These are phyloP conservation scores for Symbiodinium pilosum DNA, from an alignment of 73 alveolate genomes.

Conservation along the genomic window DNA sequence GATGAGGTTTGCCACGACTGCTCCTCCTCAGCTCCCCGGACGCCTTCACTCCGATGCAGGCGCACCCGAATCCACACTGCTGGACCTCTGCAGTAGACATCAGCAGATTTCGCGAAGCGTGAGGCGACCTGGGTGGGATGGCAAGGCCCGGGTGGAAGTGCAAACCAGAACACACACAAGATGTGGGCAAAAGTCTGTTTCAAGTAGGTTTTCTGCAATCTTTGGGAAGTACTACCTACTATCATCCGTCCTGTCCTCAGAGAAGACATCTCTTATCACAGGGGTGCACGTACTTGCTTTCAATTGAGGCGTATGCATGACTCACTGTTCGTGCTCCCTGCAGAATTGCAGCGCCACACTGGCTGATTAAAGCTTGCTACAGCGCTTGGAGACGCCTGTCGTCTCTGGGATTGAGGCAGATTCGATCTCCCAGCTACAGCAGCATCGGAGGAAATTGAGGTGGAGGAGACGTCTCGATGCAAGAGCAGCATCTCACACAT, in stretches of 20 bases:
- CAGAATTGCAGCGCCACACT: conserved; percentile 48
- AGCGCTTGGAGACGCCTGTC: background rate
- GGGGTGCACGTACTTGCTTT: background rate
- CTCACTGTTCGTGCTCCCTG: conserved; percentile 54
- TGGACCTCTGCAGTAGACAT: too few species aligned
- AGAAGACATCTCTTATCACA: background rate
- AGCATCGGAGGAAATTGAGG: background rate
- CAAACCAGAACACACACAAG: background rate
- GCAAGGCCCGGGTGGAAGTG: conserved; percentile 1
- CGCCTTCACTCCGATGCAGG: conserved; percentile 5
- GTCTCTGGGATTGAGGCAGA: too few species aligned
- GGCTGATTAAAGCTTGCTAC: background rate
- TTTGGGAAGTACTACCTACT: background rate
- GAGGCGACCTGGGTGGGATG: background rate
- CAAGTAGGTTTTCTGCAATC: too few species aligned
- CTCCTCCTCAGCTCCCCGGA: conserved; percentile 33
- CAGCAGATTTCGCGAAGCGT: too few species aligned
- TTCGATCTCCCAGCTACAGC: background rate
- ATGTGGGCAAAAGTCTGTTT: background rate
- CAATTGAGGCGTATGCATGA: conserved; percentile 21
- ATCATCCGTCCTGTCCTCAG: background rate
- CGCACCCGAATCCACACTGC: background rate
- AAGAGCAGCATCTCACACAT: too few species aligned
- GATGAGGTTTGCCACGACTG: conserved; percentile 59
- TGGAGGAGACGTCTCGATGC: too few species aligned